Percentiles rank a stretch among this genome's conserved stretches.
Evolutionary conservation across 805 yeast species (phyloP).

Genomic region (Candida endomychidarum): DNA sequence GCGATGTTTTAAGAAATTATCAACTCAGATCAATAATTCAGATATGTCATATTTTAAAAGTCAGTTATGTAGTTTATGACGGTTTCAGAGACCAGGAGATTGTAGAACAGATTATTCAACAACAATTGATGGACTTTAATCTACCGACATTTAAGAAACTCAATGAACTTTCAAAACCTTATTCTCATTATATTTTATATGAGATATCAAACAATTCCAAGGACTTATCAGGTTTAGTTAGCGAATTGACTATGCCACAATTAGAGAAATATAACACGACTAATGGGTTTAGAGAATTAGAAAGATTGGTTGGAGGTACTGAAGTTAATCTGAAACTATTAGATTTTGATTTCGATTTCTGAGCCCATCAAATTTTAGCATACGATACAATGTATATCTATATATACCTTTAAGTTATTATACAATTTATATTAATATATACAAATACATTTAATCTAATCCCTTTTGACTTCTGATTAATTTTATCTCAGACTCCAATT

Average conservation of each 20-base stretch:
- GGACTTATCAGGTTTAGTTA: slow-evolving; percentile 9
- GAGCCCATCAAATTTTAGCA: not conserved
- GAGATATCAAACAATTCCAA: slow-evolving; percentile 14
- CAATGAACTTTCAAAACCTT: slow-evolving; percentile 9
- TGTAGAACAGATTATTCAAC: slow-evolving; percentile 9
- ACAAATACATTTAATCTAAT: slow-evolving; percentile 20
- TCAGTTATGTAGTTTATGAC: slow-evolving; percentile 25
- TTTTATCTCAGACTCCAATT: slow-evolving; percentile 71
- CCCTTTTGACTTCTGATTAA: slow-evolving; percentile 44
- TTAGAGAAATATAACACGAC: not conserved
- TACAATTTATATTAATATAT: slow-evolving; percentile 2
- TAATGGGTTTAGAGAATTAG: slow-evolving; percentile 1
- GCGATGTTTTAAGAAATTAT: slow-evolving; percentile 11
- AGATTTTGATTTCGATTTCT: slow-evolving; percentile 10
- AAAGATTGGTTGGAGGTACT: not conserved
- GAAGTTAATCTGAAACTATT: not conserved
- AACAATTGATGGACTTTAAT: slow-evolving; percentile 11
- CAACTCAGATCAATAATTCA: slow-evolving; percentile 13
- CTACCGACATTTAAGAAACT: slow-evolving; percentile 11
- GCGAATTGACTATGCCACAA: slow-evolving; percentile 7
- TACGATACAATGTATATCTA: not conserved
- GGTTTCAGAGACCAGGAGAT: slow-evolving; percentile 33
- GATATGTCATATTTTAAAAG: slow-evolving; percentile 17
- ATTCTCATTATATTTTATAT: slow-evolving; percentile 10
- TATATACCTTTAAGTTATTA: not conserved